Percentiles rank a stretch among this genome's conserved stretches.
Conservation (phyloP, 2,329 filamentous ascomycete species). For the Phyllosticta paracitricarpa region DNA sequence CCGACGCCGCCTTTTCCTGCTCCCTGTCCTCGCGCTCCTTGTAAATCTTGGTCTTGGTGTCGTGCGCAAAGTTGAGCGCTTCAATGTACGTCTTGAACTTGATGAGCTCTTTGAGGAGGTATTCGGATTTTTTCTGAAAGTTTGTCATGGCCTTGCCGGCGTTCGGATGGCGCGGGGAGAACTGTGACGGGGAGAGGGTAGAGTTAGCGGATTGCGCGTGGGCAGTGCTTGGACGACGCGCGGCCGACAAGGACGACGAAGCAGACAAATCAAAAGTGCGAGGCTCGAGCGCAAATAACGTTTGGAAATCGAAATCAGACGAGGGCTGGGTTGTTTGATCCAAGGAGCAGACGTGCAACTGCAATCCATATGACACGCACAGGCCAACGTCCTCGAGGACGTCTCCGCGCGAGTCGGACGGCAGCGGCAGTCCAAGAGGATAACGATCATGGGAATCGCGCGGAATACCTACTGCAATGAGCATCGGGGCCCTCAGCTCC, state of each 20-base stretch:
- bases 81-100: constrained; percentile 97
- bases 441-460: background rate
- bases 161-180: constrained; percentile 75
- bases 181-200: constrained; percentile 35
- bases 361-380: background rate
- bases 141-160: constrained; percentile 79
- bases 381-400: background rate
- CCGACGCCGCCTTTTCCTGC: background rate
- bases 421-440: background rate
- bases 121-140: constrained; percentile 93
- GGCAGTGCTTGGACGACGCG: background rate
- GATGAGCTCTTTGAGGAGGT: constrained; percentile 85
- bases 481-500: constrained; percentile 74
- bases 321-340: background rate
- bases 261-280: background rate
- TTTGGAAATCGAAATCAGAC: background rate
- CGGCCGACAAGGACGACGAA: background rate
- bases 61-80: constrained; percentile 61
- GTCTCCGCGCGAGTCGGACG: background rate
- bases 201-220: constrained; percentile 13
- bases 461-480: constrained; percentile 53
- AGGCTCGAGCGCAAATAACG: background rate
- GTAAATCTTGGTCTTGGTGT: constrained; percentile 62
- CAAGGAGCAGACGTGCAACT: background rate
- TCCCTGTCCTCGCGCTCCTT: constrained; percentile 20